These are phyloP conservation scores for Pseudocercospora vitis DNA, from an alignment of 2,329 filamentous ascomycete genomes.

Conservation along the genomic window DNA sequence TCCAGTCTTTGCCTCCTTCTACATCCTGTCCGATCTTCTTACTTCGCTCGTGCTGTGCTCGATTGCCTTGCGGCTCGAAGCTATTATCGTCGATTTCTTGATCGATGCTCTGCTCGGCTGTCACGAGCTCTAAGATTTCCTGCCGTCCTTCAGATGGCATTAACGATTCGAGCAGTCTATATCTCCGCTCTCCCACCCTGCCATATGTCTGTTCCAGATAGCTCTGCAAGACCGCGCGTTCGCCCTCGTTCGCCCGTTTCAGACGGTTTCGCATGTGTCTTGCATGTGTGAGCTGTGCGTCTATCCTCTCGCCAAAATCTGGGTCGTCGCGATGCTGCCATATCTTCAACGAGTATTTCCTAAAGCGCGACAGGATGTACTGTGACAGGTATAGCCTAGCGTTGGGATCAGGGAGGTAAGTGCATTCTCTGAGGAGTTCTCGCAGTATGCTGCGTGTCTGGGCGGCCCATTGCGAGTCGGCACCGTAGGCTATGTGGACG, in stretches of 20 bases:
- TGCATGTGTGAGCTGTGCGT: conserved; percentile 35
- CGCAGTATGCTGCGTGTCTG: conserved; percentile 52
- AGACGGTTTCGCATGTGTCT: conserved; percentile 49
- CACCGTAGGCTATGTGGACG: conserved; percentile 9
- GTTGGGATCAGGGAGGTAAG: conserved; percentile 60
- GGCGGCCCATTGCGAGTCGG: conserved; percentile 15
- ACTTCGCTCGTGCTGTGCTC: too few relatives aligned
- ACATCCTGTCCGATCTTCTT: too few relatives aligned
- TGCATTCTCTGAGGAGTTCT: conserved; percentile 58
- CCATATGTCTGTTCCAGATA: conserved; percentile 59
- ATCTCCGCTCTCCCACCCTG: conserved; percentile 54
- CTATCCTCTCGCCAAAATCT: conserved; percentile 16
- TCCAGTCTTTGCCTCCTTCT: too few relatives aligned
- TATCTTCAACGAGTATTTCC: conserved; percentile 28
- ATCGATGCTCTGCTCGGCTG: neutral
- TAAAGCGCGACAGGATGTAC: conserved; percentile 52
- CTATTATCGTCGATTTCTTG: neutral
- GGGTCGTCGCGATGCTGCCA: conserved; percentile 24
- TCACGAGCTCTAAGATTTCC: neutral
- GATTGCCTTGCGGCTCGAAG: too few relatives aligned
- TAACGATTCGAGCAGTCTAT: conserved; percentile 45
- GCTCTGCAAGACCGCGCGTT: conserved; percentile 51
- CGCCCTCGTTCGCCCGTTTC: conserved; percentile 57
- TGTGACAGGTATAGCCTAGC: conserved; percentile 53
- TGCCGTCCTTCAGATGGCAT: conserved; percentile 13